Base-by-base conservation (phyloP, 306 rosid genomes). In the Vicia sativa region DNA sequence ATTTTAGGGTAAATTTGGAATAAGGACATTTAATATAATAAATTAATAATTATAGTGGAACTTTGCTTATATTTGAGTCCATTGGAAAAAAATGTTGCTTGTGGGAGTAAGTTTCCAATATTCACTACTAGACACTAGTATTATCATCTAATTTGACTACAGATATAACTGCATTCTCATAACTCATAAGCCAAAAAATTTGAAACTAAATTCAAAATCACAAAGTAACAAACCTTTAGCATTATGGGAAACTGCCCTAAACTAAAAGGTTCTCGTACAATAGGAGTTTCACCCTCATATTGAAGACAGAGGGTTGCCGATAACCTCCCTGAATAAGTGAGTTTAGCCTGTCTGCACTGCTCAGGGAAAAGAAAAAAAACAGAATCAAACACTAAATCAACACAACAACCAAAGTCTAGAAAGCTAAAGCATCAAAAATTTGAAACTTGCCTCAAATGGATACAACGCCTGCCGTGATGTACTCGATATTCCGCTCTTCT, bases 331-430 rank as follows among this genome's bases (percentile, higher is more conserved):
- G 91, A 63, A 28, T 93, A 93, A 1, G 98, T 82, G 68, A 67
- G 74, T 63, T 81, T 85, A 21, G 91, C 91, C 69, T 90, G 98
- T 62, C 98, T 84, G 74, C 97, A 93, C 98, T 92, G 87, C 74
- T 73, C 39, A 12, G 16, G 35, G 21, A 41, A 62, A 54, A 69
- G 34, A 72, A 28, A 6, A 43, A 45, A 12, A 65, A 58, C 28
- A 25, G 21, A 67, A 59, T 57, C 71, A 76, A 70, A 26, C 62
- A 79, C 15, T 6, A 23, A 67, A 12, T 0, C 11, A 49, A 55
- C 25, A 67, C 38, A 49, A 7, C 37, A 48, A 16, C 10, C 44
- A 62, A 25, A 46, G 1, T 21, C 25, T 16, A 48, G 6, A 65
- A 10, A 55, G 8, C 28, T 14, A 29, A 57, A 57, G 65, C 21